Evolutionary conservation across 2,329 filamentous ascomycete species (phyloP).

Genomic region (Orbilia javanica): DNA sequence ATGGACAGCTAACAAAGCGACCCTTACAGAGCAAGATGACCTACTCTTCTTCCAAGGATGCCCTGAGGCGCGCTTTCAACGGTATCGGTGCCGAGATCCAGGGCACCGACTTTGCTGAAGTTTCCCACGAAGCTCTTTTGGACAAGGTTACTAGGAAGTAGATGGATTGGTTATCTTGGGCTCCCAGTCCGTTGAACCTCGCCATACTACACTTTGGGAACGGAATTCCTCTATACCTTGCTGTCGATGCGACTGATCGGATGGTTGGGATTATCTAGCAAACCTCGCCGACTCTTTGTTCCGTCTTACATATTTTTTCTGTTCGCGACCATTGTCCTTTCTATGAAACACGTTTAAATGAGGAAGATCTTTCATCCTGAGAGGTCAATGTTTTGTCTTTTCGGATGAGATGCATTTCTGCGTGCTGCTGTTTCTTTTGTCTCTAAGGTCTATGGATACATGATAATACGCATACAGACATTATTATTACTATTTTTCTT

Average conservation of each 20-base stretch:
- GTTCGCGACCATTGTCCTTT: conserved; percentile 24
- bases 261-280: conserved; percentile 30
- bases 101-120: conserved; percentile 85
- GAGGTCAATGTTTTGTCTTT: conserved; percentile 21
- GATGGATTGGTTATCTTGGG: not conserved
- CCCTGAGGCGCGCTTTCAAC: conserved; percentile 82
- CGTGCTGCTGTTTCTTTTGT: conserved; percentile 40
- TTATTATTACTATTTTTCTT: no score
- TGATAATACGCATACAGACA: conserved; percentile 48
- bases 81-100: conserved; percentile 82
- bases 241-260: conserved; percentile 23
- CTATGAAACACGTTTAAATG: conserved; percentile 32
- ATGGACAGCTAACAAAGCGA: conserved; percentile 20
- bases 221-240: conserved; percentile 12
- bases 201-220: not conserved
- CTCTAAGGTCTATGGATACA: conserved; percentile 48
- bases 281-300: conserved; percentile 7
- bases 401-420: conserved; percentile 50
- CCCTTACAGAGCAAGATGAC: conserved; percentile 81
- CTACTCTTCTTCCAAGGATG: conserved; percentile 89
- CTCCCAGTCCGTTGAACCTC: not conserved
- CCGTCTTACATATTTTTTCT: conserved; percentile 30
- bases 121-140: conserved; percentile 80
- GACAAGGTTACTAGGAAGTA: conserved; percentile 68
- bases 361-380: conserved; percentile 28